Evolutionary conservation across 2,329 filamentous ascomycete species (phyloP).

Genomic region (Simplicillium sp.): DNA sequence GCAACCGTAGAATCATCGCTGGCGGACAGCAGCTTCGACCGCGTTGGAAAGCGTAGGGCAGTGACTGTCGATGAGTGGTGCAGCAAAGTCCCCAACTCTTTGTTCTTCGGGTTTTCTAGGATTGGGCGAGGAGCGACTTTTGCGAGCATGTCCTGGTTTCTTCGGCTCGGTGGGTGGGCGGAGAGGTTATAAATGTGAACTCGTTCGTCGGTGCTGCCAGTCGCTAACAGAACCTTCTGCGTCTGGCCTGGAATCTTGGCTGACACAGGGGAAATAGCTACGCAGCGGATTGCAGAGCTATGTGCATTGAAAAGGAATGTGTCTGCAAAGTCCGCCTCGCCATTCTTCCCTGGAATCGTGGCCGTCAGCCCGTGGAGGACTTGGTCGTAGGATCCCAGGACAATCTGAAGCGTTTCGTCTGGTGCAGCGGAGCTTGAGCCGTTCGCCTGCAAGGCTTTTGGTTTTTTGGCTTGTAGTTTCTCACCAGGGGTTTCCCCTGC

Average conservation of each 20-base stretch:
- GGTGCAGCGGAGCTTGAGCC: slow-evolving; percentile 8
- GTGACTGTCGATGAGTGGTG: slow-evolving; percentile 83
- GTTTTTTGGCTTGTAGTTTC: slow-evolving; percentile 19
- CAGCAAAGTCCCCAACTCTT: slow-evolving; percentile 76
- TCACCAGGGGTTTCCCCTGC: slow-evolving; percentile 15
- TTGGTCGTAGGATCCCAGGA: slow-evolving; percentile 89
- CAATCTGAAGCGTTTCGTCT: slow-evolving; percentile 66
- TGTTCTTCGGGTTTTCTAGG: slow-evolving; percentile 76
- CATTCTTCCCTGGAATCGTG: slow-evolving; percentile 36
- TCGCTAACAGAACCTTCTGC: slow-evolving; percentile 85
- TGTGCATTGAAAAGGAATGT: slow-evolving; percentile 96
- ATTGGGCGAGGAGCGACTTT: slow-evolving; percentile 63
- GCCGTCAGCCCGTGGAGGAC: slow-evolving; percentile 84
- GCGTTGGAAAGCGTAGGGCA: slow-evolving; percentile 69
- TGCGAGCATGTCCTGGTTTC: slow-evolving; percentile 50
- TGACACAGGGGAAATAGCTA: slow-evolving; percentile 74
- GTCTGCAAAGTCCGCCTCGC: slow-evolving; percentile 64
- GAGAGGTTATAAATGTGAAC: slow-evolving; percentile 93
- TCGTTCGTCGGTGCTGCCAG: slow-evolving; percentile 84
- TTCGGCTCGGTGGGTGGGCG: slow-evolving; percentile 50
- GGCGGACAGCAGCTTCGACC: slow-evolving; percentile 78
- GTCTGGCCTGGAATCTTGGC: slow-evolving; percentile 47
- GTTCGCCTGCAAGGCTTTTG: slow-evolving; percentile 14
- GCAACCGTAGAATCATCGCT: slow-evolving; percentile 88
- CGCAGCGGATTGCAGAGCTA: slow-evolving; percentile 76